These are phyloP conservation scores for Turnera subulata DNA, from an alignment of 345 rosid species.

Conservation along the genomic window DNA sequence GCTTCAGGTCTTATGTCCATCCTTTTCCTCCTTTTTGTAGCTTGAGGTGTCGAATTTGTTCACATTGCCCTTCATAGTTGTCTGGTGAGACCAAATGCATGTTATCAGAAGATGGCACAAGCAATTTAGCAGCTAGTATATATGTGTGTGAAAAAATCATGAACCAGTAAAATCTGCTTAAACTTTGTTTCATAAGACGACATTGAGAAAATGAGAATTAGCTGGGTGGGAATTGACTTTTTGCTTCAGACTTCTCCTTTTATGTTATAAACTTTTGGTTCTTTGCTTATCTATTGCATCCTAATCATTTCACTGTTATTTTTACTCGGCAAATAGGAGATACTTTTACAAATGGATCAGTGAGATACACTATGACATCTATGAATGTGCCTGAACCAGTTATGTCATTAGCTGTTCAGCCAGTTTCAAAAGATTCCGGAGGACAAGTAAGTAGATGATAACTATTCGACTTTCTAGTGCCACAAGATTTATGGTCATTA, in stretches of 20 bases:
- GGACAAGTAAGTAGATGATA: slow-evolving; percentile 71
- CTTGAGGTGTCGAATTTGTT: no score
- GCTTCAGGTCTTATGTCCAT: slow-evolving; percentile 66
- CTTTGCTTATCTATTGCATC: slow-evolving; percentile 1
- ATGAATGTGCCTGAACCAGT: slow-evolving; percentile 99
- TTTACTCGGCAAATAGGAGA: slow-evolving; percentile 54
- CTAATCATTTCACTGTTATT: slow-evolving; percentile 2
- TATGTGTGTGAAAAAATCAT: no score
- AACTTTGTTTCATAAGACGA: neutral
- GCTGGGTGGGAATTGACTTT: neutral
- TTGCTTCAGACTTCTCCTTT: neutral
- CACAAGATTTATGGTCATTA: neutral
- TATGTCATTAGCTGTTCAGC: slow-evolving; percentile 96
- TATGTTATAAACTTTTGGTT: neutral
- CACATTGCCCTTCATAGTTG: neutral
- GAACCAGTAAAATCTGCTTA: no score
- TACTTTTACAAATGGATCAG: slow-evolving; percentile 93
- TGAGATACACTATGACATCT: slow-evolving; percentile 96
- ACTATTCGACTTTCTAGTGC: neutral
- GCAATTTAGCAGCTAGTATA: neutral
- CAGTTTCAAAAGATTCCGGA: slow-evolving; percentile 91
- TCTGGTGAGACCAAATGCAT: neutral
- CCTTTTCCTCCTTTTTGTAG: no score
- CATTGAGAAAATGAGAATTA: neutral
- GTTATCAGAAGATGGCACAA: neutral